These are phyloP conservation scores for Neurospora tetraspora DNA, from an alignment of 495 filamentous ascomycete genomes.

Conservation along the genomic window DNA sequence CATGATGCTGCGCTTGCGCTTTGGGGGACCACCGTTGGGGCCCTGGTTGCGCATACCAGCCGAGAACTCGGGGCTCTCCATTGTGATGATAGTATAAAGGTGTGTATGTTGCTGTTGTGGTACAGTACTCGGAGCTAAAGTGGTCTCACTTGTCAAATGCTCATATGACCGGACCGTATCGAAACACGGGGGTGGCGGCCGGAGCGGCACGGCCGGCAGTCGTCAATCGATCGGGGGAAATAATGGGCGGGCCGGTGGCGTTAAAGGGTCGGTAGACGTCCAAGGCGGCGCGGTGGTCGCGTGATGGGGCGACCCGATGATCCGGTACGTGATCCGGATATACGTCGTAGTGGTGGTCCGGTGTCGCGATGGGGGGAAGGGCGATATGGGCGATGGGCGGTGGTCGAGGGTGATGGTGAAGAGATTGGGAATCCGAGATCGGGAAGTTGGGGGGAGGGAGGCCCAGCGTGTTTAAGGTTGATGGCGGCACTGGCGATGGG, in stretches of 20 bases:
- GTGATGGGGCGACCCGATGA: constrained; percentile 13
- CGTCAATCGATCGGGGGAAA: not conserved
- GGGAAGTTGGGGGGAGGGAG: not conserved
- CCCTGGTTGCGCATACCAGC: constrained; percentile 33
- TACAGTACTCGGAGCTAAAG: not conserved
- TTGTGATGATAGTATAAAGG: constrained; percentile 1
- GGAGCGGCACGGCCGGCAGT: constrained; percentile 6
- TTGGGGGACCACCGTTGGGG: constrained; percentile 25
- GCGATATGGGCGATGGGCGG: not conserved
- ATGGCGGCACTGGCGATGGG: not conserved
- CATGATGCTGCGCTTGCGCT: constrained; percentile 38
- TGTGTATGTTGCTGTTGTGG: too few species aligned
- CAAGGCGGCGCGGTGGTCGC: constrained; percentile 17
- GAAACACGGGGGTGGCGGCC: not conserved
- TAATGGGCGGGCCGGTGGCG: constrained; percentile 6
- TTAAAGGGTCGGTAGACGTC: constrained; percentile 12
- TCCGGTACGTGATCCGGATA: constrained; percentile 11
- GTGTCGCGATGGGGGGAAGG: constrained; percentile 17
- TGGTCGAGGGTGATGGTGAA: not conserved
- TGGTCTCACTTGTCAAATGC: not conserved
- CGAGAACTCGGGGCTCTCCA: constrained; percentile 26
- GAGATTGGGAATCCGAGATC: not conserved
- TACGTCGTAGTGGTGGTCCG: constrained; percentile 21
- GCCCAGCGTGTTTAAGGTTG: not conserved
- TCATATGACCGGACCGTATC: not conserved